Evolutionary conservation across 352 stramenopile genomes (phyloP), one percentile per base, ranked within the genome.

Genomic region (Globisporangium paroecandrum): DNA sequence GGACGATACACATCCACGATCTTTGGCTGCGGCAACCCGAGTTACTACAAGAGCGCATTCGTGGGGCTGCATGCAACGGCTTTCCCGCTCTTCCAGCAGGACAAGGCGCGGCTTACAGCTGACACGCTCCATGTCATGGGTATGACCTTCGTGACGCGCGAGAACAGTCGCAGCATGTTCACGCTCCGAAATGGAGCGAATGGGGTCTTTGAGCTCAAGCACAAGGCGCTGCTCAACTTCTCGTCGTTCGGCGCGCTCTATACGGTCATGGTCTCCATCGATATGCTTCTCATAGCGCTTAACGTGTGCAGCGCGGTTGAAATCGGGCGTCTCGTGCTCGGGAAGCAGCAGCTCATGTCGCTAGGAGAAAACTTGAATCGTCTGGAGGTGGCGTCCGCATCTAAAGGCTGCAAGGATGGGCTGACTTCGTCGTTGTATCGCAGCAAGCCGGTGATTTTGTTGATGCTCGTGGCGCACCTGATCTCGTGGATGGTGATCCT

Each of bases 401-500:
- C 56, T 4, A 20, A 68, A 47, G 73, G 55, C 57, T 78, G 62
- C 62, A 85, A 78, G 65, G 55, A 69, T 24, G 78, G 68, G 9
- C 73, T 89, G 15, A 76, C 72, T 10, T 59, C 69, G 49, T 70
- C 71, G 38, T 70, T 85, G n/a, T 66, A 79, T 13, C 73, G 78
- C 18, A 88, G 79, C 43, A 69, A 71, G 9, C 70, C 70, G 0
- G 64, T 86, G 36, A 64, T 69, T 13, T 20, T 72, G 10, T 65
- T 90, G 13, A 80, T 74, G n/a, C 7, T 75, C 20, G 22, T 81
- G 20, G 77, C 79, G 6, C 69, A 76, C 25, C n/a, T 85, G 18
- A 32, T 90, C 5, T 78, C 79, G 4, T 90, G 82, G 79, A 73
- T 72, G 22, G 51, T 85, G n/a, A 54, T 90, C n/a, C 38, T 85